Evolutionary conservation across 2,329 filamentous ascomycete species (phyloP).

Genomic region (Verticillium alfalfae): DNA sequence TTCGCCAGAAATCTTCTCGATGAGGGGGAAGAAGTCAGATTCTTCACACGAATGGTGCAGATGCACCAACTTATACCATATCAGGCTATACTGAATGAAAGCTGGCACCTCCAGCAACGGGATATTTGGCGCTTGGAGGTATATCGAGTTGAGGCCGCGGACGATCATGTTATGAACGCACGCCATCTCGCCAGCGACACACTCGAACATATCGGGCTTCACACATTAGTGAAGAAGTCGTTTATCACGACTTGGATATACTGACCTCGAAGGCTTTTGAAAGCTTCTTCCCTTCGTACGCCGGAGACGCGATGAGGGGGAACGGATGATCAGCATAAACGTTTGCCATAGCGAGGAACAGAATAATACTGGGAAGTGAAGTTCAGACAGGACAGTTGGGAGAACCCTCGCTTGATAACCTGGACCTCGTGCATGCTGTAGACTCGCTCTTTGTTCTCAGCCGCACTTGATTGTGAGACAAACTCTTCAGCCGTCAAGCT

Average conservation of each 20-base stretch:
- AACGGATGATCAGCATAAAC: conserved; percentile 9
- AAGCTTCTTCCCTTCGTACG: not conserved
- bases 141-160: conserved; percentile 30
- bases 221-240: not conserved
- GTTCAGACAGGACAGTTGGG: not conserved
- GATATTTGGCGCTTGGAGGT: conserved; percentile 28
- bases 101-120: conserved; percentile 22
- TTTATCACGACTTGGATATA: not conserved
- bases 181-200: conserved; percentile 22
- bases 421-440: too few relatives aligned
- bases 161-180: conserved; percentile 26
- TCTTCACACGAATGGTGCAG: conserved; percentile 35
- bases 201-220: conserved; percentile 20
- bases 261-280: conserved; percentile 1
- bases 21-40: conserved; percentile 26
- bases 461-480: not conserved
- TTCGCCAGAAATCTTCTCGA: conserved; percentile 26
- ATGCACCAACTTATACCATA: conserved; percentile 24
- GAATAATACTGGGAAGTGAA: too few relatives aligned
- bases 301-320: conserved; percentile 1
- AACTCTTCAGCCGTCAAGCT: not conserved
- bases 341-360: not conserved
- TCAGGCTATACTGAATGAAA: conserved; percentile 24
- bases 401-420: not conserved
- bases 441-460: not conserved